Conservation (phyloP, 2,329 filamentous ascomycete genomes). For the Trichoderma aggressivum region DNA sequence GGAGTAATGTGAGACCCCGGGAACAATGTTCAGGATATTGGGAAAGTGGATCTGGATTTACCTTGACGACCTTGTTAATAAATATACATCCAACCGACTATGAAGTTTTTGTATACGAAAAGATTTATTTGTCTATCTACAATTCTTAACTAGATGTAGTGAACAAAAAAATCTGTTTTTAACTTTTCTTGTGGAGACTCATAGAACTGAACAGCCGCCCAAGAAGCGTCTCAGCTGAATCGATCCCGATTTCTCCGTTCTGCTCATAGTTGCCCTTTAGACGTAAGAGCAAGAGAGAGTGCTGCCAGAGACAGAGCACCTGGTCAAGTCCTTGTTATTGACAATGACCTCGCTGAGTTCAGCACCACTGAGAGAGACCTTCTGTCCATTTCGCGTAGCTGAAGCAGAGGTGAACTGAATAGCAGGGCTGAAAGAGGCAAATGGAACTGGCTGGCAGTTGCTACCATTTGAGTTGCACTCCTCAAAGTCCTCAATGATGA, state of each 20-base stretch:
- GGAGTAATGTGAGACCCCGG: neutral
- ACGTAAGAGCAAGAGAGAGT: slow-evolving; percentile 7
- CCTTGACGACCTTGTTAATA: neutral
- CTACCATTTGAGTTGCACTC: neutral
- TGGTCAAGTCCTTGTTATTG: slow-evolving; percentile 8
- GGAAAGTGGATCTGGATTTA: neutral
- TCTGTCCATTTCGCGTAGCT: neutral
- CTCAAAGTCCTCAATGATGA: slow-evolving; percentile 11
- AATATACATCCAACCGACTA: neutral
- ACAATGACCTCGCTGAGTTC: neutral
- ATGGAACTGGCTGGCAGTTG: slow-evolving; percentile 2
- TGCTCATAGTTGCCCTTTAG: neutral
- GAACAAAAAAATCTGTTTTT: neutral
- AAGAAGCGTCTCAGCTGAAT: neutral
- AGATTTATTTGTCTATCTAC: neutral
- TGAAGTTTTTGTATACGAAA: neutral
- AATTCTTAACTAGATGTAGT: neutral
- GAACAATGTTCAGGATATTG: neutral
- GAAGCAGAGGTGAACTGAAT: slow-evolving; percentile 4
- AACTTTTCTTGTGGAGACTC: neutral
- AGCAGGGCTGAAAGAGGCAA: slow-evolving; percentile 10
- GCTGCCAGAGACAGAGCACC: slow-evolving; percentile 8
- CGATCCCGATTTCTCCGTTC: neutral
- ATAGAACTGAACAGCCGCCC: neutral
- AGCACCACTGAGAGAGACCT: slow-evolving; percentile 4